Percentiles rank a stretch among this genome's conserved stretches.
Evolutionary conservation across 306 rosid species (phyloP).

Genomic region (Clitoria ternatea): DNA sequence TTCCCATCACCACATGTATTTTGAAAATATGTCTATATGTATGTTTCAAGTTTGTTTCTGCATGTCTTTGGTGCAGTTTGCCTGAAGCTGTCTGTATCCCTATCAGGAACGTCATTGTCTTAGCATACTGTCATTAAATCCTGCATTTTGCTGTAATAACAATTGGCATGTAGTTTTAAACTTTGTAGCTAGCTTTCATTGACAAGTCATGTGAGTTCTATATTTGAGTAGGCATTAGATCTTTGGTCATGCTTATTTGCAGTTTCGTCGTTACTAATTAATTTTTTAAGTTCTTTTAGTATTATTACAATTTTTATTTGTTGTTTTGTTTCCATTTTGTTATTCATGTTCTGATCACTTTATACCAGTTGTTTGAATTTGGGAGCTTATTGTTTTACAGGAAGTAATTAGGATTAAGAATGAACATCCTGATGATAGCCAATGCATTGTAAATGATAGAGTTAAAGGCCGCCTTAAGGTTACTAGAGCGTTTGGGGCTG

Average conservation of each 20-base stretch:
- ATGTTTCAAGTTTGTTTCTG: not conserved
- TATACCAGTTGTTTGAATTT: slow-evolving; percentile 14
- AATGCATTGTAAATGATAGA: slow-evolving; percentile 78
- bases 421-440: slow-evolving; percentile 85
- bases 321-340: slow-evolving; percentile 1
- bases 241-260: not conserved
- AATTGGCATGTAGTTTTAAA: not conserved
- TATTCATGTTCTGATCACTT: slow-evolving; percentile 10
- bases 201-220: not conserved
- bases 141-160: not conserved
- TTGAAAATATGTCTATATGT: too few relatives aligned
- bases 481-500: slow-evolving; percentile 91
- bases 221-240: not conserved
- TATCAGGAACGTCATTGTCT: not conserved
- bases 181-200: not conserved
- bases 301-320: not conserved
- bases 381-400: slow-evolving; percentile 38
- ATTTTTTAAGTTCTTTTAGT: not conserved
- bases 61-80: not conserved
- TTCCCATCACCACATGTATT: too few relatives aligned
- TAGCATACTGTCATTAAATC: not conserved
- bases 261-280: not conserved
- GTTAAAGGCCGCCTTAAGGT: slow-evolving; percentile 95
- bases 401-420: slow-evolving; percentile 74
- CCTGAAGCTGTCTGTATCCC: not conserved